A percentile compares a stretch with the other conserved stretches of the same genome.
These are phyloP conservation scores for Clarireedia monteithiana DNA, from an alignment of 2,329 filamentous ascomycete genomes.

Conservation along the genomic window DNA sequence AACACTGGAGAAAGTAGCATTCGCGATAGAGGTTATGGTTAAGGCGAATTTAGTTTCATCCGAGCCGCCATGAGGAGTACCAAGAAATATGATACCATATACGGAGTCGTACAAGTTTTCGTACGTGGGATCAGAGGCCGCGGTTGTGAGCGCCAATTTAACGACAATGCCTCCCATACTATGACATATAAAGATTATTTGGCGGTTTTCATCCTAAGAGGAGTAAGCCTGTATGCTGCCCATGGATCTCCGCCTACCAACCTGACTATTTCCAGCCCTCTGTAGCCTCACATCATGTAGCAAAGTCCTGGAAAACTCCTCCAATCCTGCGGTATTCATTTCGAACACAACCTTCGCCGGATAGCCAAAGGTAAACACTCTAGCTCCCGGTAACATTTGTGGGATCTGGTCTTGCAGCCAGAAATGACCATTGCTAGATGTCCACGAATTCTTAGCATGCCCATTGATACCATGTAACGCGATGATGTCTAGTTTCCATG, in stretches of 20 bases:
- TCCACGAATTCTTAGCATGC: conserved; percentile 20
- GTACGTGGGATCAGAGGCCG: conserved; percentile 13
- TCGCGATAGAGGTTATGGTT: background rate
- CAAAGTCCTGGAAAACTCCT: conserved; percentile 11
- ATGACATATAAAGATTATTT: conserved; percentile 19
- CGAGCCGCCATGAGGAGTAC: conserved; percentile 33
- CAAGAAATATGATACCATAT: conserved; percentile 32
- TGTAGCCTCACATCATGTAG: conserved; percentile 10
- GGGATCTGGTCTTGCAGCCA: conserved; percentile 21
- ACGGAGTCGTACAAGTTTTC: conserved; percentile 19
- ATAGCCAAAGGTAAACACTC: conserved; percentile 22
- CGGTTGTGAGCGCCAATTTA: conserved; percentile 15
- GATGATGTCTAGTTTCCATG: conserved; percentile 12
- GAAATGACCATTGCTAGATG: conserved; percentile 3
- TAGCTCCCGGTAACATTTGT: conserved; percentile 14
- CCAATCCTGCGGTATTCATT: conserved; percentile 10
- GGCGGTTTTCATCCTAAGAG: conserved; percentile 3
- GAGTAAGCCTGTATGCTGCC: background rate
- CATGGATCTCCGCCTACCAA: no score
- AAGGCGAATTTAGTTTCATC: conserved; percentile 13
- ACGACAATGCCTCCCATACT: conserved; percentile 21
- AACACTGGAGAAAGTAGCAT: background rate
- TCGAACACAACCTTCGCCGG: conserved; percentile 12
- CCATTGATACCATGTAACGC: conserved; percentile 19
- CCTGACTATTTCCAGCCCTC: background rate